These are phyloP conservation scores for Scedosporium minutisporum DNA, from an alignment of 2,329 filamentous ascomycete species.

Conservation along the genomic window DNA sequence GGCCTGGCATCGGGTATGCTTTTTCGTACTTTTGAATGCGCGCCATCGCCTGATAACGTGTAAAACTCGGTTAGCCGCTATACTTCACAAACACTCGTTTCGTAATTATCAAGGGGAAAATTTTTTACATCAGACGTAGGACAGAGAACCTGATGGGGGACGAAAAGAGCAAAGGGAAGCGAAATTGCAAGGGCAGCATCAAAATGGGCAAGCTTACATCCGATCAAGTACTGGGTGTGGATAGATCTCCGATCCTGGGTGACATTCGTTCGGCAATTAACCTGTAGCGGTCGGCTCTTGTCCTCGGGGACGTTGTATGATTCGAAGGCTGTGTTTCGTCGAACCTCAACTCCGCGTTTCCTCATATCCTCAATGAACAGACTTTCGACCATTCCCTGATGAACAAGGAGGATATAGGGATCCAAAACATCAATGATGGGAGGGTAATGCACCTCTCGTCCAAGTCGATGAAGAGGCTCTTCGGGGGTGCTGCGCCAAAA, in stretches of 20 bases:
- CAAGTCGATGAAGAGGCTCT: conserved; percentile 47
- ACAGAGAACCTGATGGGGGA: conserved; percentile 1
- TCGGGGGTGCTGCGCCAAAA: conserved; percentile 54
- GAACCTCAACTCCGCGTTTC: conserved; percentile 53
- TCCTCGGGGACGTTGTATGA: conserved; percentile 40
- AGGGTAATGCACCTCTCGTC: conserved; percentile 61
- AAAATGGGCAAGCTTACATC: conserved; percentile 37
- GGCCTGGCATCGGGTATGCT: conserved; percentile 49
- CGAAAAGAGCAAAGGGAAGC: not conserved
- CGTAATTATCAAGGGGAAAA: not conserved
- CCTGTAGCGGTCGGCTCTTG: conserved; percentile 33
- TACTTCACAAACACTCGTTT: not conserved
- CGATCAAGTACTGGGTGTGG: conserved; percentile 54
- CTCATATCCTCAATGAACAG: conserved; percentile 60
- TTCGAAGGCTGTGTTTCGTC: conserved; percentile 54
- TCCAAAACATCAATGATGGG: conserved; percentile 47
- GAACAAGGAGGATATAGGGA: conserved; percentile 49
- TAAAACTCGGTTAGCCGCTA: not conserved
- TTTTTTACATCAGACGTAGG: not conserved
- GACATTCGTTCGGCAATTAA: conserved; percentile 42
- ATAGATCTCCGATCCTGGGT: conserved; percentile 41
- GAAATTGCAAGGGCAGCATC: not conserved
- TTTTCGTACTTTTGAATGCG: conserved; percentile 60
- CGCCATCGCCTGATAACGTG: conserved; percentile 47
- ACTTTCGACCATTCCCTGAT: conserved; percentile 68